Evolutionary conservation across 257 asterid species (phyloP).

Genomic region (Cordia subcordata): DNA sequence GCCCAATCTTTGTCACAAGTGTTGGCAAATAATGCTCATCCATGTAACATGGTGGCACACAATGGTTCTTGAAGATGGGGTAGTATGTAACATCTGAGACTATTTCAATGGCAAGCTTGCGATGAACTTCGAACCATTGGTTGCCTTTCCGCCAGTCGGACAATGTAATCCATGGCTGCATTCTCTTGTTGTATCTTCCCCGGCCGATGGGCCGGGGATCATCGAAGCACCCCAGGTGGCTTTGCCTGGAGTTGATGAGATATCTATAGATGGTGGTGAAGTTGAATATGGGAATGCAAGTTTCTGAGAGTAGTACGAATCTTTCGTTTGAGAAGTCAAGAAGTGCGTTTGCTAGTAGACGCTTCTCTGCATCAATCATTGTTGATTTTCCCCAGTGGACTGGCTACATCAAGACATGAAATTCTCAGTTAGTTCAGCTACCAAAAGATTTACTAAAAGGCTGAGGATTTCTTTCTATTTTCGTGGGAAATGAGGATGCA

Average conservation of each 20-base stretch:
- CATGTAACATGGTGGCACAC: conserved; percentile 84
- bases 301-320: conserved; percentile 61
- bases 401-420: conserved; percentile 23
- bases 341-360: conserved; percentile 68
- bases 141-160: conserved; percentile 77
- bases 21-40: conserved; percentile 87
- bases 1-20: conserved; percentile 47
- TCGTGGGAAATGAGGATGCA: no score
- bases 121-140: conserved; percentile 63
- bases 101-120: conserved; percentile 47
- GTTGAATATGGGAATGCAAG: conserved; percentile 76
- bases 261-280: conserved; percentile 53
- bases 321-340: conserved; percentile 64
- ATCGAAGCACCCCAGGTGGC: conserved; percentile 52
- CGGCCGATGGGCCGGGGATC: conserved; percentile 59
- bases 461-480: no score
- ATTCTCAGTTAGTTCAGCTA: no score
- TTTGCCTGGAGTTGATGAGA: conserved; percentile 46
- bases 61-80: conserved; percentile 47
- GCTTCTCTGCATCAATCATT: conserved; percentile 73
- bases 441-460: no score
- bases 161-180: conserved; percentile 45
- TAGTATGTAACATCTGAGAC: conserved; percentile 47
- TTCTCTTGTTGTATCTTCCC: conserved; percentile 61
- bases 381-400: conserved; percentile 72